Conservation (phyloP, 2,329 filamentous ascomycete genomes). For the Alternaria conjuncta region DNA sequence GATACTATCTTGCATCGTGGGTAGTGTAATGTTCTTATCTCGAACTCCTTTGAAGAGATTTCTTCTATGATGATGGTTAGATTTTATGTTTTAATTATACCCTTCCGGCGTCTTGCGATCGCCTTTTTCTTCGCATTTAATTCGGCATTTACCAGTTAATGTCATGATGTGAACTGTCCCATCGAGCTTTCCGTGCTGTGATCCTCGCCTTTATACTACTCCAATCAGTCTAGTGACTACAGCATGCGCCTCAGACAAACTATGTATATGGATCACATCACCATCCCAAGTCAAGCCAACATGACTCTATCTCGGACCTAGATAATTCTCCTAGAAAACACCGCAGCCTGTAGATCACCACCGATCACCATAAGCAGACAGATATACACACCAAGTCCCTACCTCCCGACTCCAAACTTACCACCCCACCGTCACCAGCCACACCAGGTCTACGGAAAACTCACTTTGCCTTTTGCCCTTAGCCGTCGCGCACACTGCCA, state of each 20-base stretch:
- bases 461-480: neutral
- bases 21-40: conserved; percentile 7
- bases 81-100: neutral
- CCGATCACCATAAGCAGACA: neutral
- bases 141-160: neutral
- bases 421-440: neutral
- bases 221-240: neutral
- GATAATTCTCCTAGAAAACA: neutral
- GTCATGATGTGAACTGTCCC: neutral
- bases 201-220: neutral
- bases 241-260: neutral
- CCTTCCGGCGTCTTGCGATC: neutral
- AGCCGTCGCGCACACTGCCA: neutral
- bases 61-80: neutral
- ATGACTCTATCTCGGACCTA: neutral
- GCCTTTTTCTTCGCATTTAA: neutral
- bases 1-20: conserved; percentile 37
- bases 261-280: neutral
- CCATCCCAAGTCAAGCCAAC: neutral
- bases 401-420: neutral
- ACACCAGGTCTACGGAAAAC: neutral
- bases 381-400: neutral
- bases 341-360: neutral
- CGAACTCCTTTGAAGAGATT: neutral
- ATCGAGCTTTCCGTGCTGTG: neutral